Base-by-base conservation (phyloP, 2,329 filamentous ascomycete genomes). In the Sporothrix inflata region DNA sequence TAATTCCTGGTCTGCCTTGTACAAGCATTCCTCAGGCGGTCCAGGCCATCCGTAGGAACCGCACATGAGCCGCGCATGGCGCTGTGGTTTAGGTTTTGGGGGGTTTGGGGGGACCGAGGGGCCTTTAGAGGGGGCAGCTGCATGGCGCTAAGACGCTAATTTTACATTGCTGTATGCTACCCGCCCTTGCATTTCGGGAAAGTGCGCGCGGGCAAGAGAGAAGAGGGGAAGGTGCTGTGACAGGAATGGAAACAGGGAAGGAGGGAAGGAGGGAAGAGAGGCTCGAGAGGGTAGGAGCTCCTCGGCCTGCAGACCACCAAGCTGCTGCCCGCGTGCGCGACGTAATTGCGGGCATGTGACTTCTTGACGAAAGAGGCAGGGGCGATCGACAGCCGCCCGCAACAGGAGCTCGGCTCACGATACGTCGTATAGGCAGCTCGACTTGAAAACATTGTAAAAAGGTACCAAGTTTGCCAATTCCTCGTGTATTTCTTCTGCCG, bases 71-170 rank as follows among this genome's bases (percentile, higher is more conserved):
- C 65, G 45, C 42, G 47, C 66, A 53, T 68, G 34, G 47, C 49
- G 66, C 49, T 40, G 47, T 55, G 49, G 7, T 42, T 40, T 45
- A 24, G 60, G 38, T 16, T 27, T 55, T 49, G 14, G 24, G 42
- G 63, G 14, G 9, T 8, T 49, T 47, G 61, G 40, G 40, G 61
- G 61, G n/a, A 8, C 21, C 19, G 4, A 16, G 8, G 7, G n/a
- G 19, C 16, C 16, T 49, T 49, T 19, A 47, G 42, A 27, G 47
- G 38, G 66, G 12, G 49, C 14, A 45, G 47, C 34, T 55, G 66
- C 49, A 55, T 69, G 30, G 66, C 66, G 66, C 66, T 69, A 55
- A 55, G 34, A 68, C 30, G 47, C 66, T 68, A 68, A 27, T 19
- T 21, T 66, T 53, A 55, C 30, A 38, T 4, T 53, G 30, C 47